Percentiles rank a stretch among this genome's conserved stretches.
These are phyloP conservation scores for Ogataea ramenticola DNA, from an alignment of 805 yeast genomes.

Conservation along the genomic window DNA sequence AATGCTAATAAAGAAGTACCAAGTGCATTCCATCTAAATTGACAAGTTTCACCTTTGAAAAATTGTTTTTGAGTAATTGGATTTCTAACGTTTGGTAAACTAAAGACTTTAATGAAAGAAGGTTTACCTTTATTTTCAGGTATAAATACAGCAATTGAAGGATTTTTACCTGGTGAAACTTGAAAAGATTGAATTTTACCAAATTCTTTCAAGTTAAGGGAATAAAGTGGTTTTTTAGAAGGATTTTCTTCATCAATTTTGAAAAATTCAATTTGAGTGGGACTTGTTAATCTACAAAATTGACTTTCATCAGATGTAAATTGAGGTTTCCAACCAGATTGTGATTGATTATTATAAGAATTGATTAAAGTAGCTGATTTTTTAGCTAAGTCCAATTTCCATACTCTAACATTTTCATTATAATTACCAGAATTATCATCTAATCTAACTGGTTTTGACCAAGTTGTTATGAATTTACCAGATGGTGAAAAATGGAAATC, in stretches of 20 bases:
- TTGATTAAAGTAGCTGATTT: slow-evolving; percentile 13
- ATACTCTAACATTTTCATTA: slow-evolving; percentile 74
- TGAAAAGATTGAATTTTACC: slow-evolving; percentile 44
- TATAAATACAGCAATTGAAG: slow-evolving; percentile 83
- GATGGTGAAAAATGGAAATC: slow-evolving; percentile 86
- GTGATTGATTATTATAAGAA: slow-evolving; percentile 69
- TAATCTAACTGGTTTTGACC: slow-evolving; percentile 76
- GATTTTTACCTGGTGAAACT: slow-evolving; percentile 82
- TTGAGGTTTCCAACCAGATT: slow-evolving; percentile 90
- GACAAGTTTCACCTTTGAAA: slow-evolving; percentile 93
- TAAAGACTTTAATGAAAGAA: slow-evolving; percentile 78
- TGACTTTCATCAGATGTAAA: slow-evolving; percentile 74
- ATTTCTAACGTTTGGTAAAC: slow-evolving; percentile 64
- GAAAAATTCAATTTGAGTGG: slow-evolving; percentile 62
- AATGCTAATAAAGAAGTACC: slow-evolving; percentile 93
- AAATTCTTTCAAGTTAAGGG: slow-evolving; percentile 47
- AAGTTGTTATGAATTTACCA: slow-evolving; percentile 74
- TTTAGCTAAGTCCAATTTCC: slow-evolving; percentile 37
- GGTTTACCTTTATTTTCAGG: slow-evolving; percentile 88
- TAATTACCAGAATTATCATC: slow-evolving; percentile 66
- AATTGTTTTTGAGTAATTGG: slow-evolving; percentile 83
- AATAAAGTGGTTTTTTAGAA: slow-evolving; percentile 47
- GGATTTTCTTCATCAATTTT: slow-evolving; percentile 36
- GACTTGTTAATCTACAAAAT: slow-evolving; percentile 46
- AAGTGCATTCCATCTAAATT: slow-evolving; percentile 84